phyloP scores from a whole-genome alignment of 1,139 yeast species.

The Hyphopichia buzzinii region DNA sequence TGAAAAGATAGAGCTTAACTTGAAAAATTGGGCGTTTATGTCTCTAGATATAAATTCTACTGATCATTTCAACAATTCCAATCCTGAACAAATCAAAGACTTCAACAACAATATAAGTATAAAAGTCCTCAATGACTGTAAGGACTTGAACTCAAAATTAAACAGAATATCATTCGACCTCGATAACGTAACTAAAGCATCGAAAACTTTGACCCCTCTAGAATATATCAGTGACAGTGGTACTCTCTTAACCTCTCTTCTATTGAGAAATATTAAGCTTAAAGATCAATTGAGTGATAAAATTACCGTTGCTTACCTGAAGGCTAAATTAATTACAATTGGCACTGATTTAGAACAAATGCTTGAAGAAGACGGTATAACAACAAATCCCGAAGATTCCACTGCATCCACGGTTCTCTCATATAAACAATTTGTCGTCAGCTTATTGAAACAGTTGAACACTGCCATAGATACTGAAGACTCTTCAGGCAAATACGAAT shows the following conservation, averaged over 20 bases:
- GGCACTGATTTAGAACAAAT: conserved; percentile 53
- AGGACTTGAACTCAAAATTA: conserved; percentile 43
- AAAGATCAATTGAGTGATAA: conserved; percentile 49
- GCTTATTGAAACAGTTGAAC: conserved; percentile 50
- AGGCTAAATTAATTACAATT: conserved; percentile 53
- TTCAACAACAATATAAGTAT: conserved; percentile 50
- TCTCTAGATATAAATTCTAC: conserved; percentile 52
- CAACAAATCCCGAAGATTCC: conserved; percentile 6
- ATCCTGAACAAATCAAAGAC: conserved; percentile 29
- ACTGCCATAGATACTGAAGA: conserved; percentile 49
- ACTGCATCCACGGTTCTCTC: conserved; percentile 39
- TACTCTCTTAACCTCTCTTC: conserved; percentile 50
- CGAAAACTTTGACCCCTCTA: conserved; percentile 39
- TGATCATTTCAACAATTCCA: conserved; percentile 33
- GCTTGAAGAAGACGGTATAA: conserved; percentile 19
- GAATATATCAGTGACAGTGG: conserved; percentile 60
- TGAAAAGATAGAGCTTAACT: conserved; percentile 47
- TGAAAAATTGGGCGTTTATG: conserved; percentile 56
- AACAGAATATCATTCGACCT: conserved; percentile 44
- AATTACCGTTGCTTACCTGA: conserved; percentile 53
- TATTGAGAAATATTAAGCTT: conserved; percentile 47
- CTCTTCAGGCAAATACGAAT: conserved; percentile 51
- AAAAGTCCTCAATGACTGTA: conserved; percentile 48
- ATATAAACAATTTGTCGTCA: conserved; percentile 51
- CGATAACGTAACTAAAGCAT: conserved; percentile 44